Evolutionary conservation across 2,329 filamentous ascomycete species (phyloP).

Genomic region (Fusarium pininemorale): DNA sequence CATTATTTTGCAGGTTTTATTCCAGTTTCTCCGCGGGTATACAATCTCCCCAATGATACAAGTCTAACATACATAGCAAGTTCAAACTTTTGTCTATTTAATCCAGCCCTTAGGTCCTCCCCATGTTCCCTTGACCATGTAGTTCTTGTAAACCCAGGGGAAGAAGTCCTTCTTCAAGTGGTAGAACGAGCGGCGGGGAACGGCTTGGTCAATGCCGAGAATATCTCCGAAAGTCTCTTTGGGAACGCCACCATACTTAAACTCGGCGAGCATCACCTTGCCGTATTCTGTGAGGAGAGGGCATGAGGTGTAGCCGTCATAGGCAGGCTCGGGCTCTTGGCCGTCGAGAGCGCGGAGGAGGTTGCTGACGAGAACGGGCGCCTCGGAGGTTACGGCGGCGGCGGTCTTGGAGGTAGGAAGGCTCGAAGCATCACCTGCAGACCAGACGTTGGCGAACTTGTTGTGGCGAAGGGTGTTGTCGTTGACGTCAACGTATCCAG

Average conservation of each 20-base stretch:
- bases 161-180: conserved; percentile 74
- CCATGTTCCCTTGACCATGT: conserved; percentile 70
- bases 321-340: conserved; percentile 53
- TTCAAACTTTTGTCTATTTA: conserved; percentile 17
- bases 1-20: not conserved
- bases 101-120: conserved; percentile 65
- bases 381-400: conserved; percentile 61
- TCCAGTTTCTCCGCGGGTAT: conserved; percentile 3
- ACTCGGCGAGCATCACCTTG: conserved; percentile 71
- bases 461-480: conserved; percentile 61
- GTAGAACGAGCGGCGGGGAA: conserved; percentile 66
- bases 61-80: conserved; percentile 17
- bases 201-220: conserved; percentile 66
- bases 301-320: conserved; percentile 67
- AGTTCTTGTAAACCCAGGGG: conserved; percentile 70
- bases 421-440: conserved; percentile 66
- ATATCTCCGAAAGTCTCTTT: conserved; percentile 68
- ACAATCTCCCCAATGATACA: not conserved
- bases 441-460: conserved; percentile 67
- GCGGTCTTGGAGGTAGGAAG: conserved; percentile 67
- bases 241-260: conserved; percentile 70
- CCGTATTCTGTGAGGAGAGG: conserved; percentile 65
- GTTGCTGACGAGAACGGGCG: conserved; percentile 61
- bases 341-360: conserved; percentile 56
- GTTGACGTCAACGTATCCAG: conserved; percentile 67